phyloP scores from a whole-genome alignment of 2,329 filamentous ascomycete genomes.

The Seiridium cupressi region DNA sequence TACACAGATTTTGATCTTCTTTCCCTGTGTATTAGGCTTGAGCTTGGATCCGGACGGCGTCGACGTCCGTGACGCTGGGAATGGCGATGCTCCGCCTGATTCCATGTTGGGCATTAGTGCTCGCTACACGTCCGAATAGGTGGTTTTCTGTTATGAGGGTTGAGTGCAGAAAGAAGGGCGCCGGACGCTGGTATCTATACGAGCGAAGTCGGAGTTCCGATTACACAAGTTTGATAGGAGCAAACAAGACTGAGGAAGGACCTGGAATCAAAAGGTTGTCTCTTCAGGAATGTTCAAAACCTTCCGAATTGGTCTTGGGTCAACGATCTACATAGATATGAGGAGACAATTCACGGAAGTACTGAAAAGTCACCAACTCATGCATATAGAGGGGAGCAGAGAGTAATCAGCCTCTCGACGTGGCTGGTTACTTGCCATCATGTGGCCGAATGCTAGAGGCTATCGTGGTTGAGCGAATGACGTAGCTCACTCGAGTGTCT shows the following conservation, averaged over 20 bases:
- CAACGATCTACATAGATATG: neutral
- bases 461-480: constrained; percentile 6
- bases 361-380: neutral
- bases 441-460: constrained; percentile 1
- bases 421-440: neutral
- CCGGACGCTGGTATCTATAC: neutral
- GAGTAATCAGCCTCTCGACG: neutral
- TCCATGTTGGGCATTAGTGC: constrained; percentile 27
- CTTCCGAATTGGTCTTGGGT: too few relatives aligned
- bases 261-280: too few relatives aligned
- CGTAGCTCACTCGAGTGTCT: neutral
- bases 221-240: neutral
- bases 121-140: neutral
- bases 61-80: constrained; percentile 26
- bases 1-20: constrained; percentile 74
- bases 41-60: constrained; percentile 23
- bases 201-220: neutral
- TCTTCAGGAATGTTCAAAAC: too few relatives aligned
- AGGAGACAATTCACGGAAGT: neutral
- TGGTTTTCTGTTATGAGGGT: too few relatives aligned
- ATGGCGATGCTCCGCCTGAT: constrained; percentile 37
- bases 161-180: too few relatives aligned
- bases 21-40: constrained; percentile 25
- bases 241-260: neutral
- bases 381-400: neutral